phyloP scores from a whole-genome alignment of 306 rosid genomes.

The Canavalia gladiata region DNA sequence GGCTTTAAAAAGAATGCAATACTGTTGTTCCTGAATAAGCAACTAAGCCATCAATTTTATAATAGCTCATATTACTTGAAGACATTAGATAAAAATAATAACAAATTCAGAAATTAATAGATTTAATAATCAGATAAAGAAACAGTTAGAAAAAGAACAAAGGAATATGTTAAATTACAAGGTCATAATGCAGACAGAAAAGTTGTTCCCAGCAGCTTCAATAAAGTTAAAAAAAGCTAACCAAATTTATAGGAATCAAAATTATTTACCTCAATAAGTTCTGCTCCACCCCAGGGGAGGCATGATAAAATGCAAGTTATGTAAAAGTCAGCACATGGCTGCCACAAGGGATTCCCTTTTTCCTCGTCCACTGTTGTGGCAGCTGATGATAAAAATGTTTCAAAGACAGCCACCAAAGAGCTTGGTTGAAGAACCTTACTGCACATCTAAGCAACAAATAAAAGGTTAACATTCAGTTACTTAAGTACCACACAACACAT shows the following conservation, averaged over 20 bases:
- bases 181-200: constrained; percentile 10
- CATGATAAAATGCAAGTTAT: constrained; percentile 88
- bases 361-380: constrained; percentile 98
- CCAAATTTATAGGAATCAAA: constrained; percentile 35
- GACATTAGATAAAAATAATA: constrained; percentile 34
- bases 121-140: constrained; percentile 23
- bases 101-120: constrained; percentile 21
- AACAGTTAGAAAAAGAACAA: not conserved
- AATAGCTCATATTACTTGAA: constrained; percentile 13
- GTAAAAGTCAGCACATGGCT: constrained; percentile 95
- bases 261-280: constrained; percentile 82
- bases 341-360: constrained; percentile 98
- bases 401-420: constrained; percentile 86
- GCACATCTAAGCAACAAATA: constrained; percentile 76
- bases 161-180: constrained; percentile 16
- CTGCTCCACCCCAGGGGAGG: constrained; percentile 99
- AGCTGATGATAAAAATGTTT: constrained; percentile 92
- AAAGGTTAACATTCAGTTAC: constrained; percentile 13
- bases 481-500: constrained; percentile 19
- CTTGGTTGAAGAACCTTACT: constrained; percentile 89
- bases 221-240: constrained; percentile 4
- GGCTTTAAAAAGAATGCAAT: not conserved
- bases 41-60: constrained; percentile 14
- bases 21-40: not conserved
- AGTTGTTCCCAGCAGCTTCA: constrained; percentile 17